Evolutionary conservation across 192 early-diverging fungal genomes (phyloP), one percentile per base, ranked within the genome.

Genomic region (Backusella psychrophila): DNA sequence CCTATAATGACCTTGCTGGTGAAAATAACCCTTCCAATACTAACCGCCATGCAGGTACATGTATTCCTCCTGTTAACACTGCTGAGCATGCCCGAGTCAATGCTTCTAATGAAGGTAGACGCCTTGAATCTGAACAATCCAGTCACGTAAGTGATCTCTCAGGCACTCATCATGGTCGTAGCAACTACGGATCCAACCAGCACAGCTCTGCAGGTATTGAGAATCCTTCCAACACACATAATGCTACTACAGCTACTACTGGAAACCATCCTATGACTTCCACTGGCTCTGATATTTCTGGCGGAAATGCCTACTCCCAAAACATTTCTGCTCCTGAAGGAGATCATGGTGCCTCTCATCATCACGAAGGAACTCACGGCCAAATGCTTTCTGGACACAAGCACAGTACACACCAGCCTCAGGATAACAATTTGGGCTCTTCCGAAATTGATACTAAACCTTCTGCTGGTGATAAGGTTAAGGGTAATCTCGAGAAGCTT

Each of bases 401-500:
- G 56, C 3, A 29, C 23, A 12, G 9, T 14, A 8, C 26, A 29
- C 26, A 23, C 12, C 56, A 63, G 11, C 23, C 23, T 29, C 56
- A 63, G 11, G 56, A 63, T 9, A 63, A 63, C 29, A 23, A 23
- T 14, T 63, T 63, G 56, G 56, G 56, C 1, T 29, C 21, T 29
- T 63, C 56, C 4, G 56, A 63, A 11, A 29, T 7, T 26, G 56
- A 29, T 63, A 63, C 23, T 26, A 46, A 46, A n/a, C 72, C 72
- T 17, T 36, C 72, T 56, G 65, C 49, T 52, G 72, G 72, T 53
- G 80, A 81, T 14, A 81, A 81, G 80, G 75, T 81, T 41, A 81
- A 81, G 73, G 80, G 80, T 23, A 77, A 75, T 12, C 46, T 73
- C 7, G 70, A 81, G 65, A 77, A 81, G 67, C 11, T 77, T 35